phyloP scores from a whole-genome alignment of 768 basidiomycete genomes.

The Amanita phalloides region DNA sequence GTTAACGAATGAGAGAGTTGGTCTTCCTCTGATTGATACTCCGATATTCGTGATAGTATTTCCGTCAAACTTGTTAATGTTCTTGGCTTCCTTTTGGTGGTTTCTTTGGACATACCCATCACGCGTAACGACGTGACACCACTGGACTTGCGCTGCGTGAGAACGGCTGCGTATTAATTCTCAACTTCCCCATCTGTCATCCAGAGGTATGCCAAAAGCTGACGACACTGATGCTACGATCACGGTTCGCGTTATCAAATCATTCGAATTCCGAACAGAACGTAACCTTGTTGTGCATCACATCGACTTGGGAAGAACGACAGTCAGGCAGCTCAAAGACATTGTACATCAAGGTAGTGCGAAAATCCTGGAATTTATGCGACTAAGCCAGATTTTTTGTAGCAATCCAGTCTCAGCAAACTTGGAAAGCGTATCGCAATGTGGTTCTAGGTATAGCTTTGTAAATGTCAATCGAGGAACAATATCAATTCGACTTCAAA shows the following conservation, averaged over 20 bases:
- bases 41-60: constrained; percentile 65
- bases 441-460: constrained; percentile 48
- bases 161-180: too few relatives aligned
- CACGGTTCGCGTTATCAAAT: constrained; percentile 90
- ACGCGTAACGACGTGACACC: too few relatives aligned
- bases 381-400: neutral
- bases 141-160: too few relatives aligned
- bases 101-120: neutral
- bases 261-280: constrained; percentile 87
- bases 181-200: too few relatives aligned
- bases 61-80: constrained; percentile 53
- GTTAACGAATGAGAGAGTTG: constrained; percentile 36
- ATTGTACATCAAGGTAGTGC: constrained; percentile 49
- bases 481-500: constrained; percentile 18
- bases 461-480: neutral
- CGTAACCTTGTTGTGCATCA: constrained; percentile 77
- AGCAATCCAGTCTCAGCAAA: constrained; percentile 67
- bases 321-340: constrained; percentile 72
- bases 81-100: constrained; percentile 15
- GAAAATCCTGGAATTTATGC: neutral
- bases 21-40: constrained; percentile 40
- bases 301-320: constrained; percentile 69
- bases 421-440: constrained; percentile 85
- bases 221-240: constrained; percentile 59
- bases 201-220: too few relatives aligned